Evolutionary conservation across 2,329 filamentous ascomycete genomes (phyloP).

Genomic region (Aspergillus pseudonomiae): DNA sequence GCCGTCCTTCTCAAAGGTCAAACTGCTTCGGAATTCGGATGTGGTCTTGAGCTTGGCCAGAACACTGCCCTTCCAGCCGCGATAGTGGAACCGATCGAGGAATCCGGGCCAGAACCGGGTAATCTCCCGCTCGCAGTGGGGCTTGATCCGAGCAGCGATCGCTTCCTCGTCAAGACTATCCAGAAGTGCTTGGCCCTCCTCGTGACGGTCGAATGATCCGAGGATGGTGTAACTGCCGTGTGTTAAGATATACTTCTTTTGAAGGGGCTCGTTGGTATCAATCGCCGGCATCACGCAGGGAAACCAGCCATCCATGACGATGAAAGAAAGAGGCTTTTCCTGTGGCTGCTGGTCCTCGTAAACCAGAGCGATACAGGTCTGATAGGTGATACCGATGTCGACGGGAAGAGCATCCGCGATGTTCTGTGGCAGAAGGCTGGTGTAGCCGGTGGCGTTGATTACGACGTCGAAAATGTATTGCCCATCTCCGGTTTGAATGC

Average conservation of each 20-base stretch:
- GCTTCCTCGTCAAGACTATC: neutral
- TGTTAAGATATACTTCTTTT: conserved; percentile 5
- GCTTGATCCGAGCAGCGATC: conserved; percentile 3
- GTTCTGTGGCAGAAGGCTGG: neutral
- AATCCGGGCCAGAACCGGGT: conserved; percentile 11
- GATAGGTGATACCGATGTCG: conserved; percentile 1
- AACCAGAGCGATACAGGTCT: conserved; percentile 2
- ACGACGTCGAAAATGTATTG: conserved; percentile 6
- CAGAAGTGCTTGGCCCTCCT: neutral
- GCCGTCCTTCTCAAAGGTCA: conserved; percentile 6
- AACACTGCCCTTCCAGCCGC: conserved; percentile 11
- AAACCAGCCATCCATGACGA: conserved; percentile 12
- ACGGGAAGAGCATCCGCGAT: conserved; percentile 5
- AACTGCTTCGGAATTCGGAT: conserved; percentile 9
- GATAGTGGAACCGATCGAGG: conserved; percentile 3
- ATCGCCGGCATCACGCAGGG: conserved; percentile 8
- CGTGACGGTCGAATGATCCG: conserved; percentile 2
- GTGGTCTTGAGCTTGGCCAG: conserved; percentile 10
- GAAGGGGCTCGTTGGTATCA: neutral
- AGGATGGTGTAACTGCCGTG: conserved; percentile 11
- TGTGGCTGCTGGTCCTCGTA: conserved; percentile 5
- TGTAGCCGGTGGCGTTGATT: conserved; percentile 10
- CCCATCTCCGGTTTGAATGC: neutral
- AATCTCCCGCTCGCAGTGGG: conserved; percentile 9
- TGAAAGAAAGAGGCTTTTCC: conserved; percentile 4